Conservation (phyloP, 2,329 filamentous ascomycete species). For the Colletotrichum sojae region DNA sequence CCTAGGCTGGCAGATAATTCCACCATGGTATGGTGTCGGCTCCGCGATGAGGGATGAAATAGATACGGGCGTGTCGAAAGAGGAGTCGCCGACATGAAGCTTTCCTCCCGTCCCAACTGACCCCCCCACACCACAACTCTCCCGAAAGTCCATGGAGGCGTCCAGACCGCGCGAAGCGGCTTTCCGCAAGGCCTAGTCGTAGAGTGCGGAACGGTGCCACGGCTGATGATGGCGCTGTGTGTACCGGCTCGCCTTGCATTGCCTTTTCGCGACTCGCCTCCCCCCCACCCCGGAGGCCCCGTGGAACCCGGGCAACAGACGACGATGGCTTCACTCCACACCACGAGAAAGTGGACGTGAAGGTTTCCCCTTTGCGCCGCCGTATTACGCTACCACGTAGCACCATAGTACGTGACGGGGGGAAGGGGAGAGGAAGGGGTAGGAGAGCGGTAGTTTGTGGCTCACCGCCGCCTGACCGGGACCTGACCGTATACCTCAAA, state of each 20-base stretch:
- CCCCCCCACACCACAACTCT: conserved; percentile 34
- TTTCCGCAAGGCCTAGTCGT: neutral
- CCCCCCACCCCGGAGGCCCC: conserved; percentile 14
- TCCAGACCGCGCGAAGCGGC: conserved; percentile 22
- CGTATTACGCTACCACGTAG: neutral
- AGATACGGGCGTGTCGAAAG: neutral
- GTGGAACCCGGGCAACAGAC: conserved; percentile 15
- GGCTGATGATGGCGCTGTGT: conserved; percentile 6
- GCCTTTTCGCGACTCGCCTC: conserved; percentile 31
- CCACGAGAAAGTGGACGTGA: neutral
- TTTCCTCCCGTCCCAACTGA: conserved; percentile 27
- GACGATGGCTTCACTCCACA: conserved; percentile 3
- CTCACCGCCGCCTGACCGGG: conserved; percentile 35
- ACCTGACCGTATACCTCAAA: conserved; percentile 39
- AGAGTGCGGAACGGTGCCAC: conserved; percentile 25
- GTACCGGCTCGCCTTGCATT: conserved; percentile 9
- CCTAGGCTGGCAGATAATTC: too few species aligned
- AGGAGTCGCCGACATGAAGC: conserved; percentile 17
- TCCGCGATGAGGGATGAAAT: conserved; percentile 15
- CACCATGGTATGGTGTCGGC: neutral
- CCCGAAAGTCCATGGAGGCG: conserved; percentile 19
- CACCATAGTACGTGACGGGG: conserved; percentile 11
- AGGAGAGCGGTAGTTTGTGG: neutral
- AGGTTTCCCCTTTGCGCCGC: neutral
- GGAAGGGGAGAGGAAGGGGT: conserved; percentile 4